Evolutionary conservation across 257 asterid genomes (phyloP).

Genomic region (Apocynum venetum): DNA sequence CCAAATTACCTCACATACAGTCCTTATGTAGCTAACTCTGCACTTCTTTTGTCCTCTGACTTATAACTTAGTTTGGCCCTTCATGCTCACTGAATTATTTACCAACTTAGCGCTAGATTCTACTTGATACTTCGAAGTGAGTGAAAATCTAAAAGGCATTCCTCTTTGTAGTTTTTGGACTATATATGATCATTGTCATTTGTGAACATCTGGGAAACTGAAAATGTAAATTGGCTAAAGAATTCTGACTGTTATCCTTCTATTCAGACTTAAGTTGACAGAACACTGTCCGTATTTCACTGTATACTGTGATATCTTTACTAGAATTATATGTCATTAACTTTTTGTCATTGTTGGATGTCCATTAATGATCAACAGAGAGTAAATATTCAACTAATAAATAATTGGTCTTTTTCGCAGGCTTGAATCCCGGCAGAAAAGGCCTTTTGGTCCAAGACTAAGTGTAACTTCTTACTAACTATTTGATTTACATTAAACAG

Average conservation of each 20-base stretch:
- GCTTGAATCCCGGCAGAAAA: conserved; percentile 76
- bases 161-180: background rate
- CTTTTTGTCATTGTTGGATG: background rate
- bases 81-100: background rate
- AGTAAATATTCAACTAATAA: background rate
- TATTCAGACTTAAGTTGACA: background rate
- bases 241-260: background rate
- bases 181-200: background rate
- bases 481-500: background rate
- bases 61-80: background rate
- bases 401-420: conserved; percentile 35
- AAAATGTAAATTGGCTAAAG: background rate
- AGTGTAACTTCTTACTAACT: conserved; percentile 42
- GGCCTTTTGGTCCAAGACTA: conserved; percentile 85
- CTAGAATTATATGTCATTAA: background rate
- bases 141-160: background rate
- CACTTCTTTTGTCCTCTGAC: background rate
- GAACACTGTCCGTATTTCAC: background rate
- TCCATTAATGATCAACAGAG: background rate
- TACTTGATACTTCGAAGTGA: background rate
- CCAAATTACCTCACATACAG: background rate
- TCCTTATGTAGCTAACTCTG: background rate
- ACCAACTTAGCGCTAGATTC: background rate
- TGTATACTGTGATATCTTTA: background rate
- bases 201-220: background rate